A percentile compares a stretch with the other conserved stretches of the same genome.
Conservation (phyloP, 129 eudicot species). For the Cynara cardunculus region DNA sequence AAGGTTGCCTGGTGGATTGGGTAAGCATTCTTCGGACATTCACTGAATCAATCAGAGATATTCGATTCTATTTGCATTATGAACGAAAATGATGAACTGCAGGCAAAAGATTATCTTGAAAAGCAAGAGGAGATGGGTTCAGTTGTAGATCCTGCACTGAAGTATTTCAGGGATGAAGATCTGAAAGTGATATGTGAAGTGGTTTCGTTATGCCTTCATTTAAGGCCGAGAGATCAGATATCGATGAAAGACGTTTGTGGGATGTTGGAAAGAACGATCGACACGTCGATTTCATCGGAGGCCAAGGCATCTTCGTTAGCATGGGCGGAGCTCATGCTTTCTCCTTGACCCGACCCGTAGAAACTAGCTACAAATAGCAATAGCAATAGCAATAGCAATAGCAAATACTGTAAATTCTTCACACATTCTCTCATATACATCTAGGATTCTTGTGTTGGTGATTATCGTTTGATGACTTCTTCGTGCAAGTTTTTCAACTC, state of each 20-base stretch:
- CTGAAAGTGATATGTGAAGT: slow-evolving; percentile 71
- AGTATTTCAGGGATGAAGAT: slow-evolving; percentile 64
- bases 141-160: slow-evolving; percentile 71
- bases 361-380: neutral
- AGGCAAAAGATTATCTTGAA: slow-evolving; percentile 80
- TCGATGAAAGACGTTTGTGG: slow-evolving; percentile 62
- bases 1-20: slow-evolving; percentile 87
- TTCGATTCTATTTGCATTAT: neutral
- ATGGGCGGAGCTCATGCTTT: slow-evolving; percentile 93
- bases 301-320: slow-evolving; percentile 74
- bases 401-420: slow-evolving; percentile 18
- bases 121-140: slow-evolving; percentile 51
- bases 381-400: neutral
- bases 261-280: slow-evolving; percentile 65
- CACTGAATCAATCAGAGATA: neutral
- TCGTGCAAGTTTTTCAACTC: slow-evolving; percentile 11
- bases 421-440: neutral
- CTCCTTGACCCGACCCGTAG: slow-evolving; percentile 38
- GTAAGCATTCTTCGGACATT: slow-evolving; percentile 32
- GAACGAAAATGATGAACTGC: neutral
- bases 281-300: slow-evolving; percentile 69
- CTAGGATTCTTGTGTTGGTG: slow-evolving; percentile 18
- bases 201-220: slow-evolving; percentile 54
- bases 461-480: slow-evolving; percentile 16
- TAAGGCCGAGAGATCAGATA: slow-evolving; percentile 41